Conservation (phyloP, 306 rosid species). For the Gastrolobium villosum region DNA sequence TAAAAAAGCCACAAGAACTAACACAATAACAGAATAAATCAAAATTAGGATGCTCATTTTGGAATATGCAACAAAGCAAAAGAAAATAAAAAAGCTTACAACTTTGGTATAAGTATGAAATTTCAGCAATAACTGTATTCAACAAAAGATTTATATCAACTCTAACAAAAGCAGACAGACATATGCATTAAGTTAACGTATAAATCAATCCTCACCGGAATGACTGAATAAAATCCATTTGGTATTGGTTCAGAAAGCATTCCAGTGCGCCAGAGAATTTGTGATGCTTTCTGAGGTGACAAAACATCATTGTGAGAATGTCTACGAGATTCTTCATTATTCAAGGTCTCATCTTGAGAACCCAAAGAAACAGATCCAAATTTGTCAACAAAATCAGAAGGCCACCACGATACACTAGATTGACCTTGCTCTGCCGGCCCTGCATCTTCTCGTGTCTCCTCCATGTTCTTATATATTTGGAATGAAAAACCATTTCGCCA, state of each 20-base stretch:
- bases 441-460: constrained; percentile 88
- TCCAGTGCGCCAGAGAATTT: constrained; percentile 91
- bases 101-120: constrained; percentile 3
- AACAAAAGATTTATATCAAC: not conserved
- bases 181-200: constrained; percentile 29
- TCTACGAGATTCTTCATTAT: constrained; percentile 66
- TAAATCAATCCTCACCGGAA: constrained; percentile 72
- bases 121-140: constrained; percentile 6
- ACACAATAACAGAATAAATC: not conserved
- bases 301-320: constrained; percentile 64
- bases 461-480: constrained; percentile 79
- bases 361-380: constrained; percentile 92
- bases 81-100: constrained; percentile 1
- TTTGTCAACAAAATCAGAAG: constrained; percentile 85
- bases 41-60: not conserved
- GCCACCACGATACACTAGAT: constrained; percentile 91
- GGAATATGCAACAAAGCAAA: constrained; percentile 30
- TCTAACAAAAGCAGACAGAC: constrained; percentile 32
- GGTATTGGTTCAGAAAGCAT: constrained; percentile 92
- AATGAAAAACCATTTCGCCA: constrained; percentile 87
- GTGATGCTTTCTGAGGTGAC: constrained; percentile 86
- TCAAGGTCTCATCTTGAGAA: constrained; percentile 73
- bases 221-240: constrained; percentile 91
- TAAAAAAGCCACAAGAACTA: not conserved
- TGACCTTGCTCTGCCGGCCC: constrained; percentile 90